A percentile compares a stretch with the other conserved stretches of the same genome.
These are phyloP conservation scores for Spongispora temasekensis DNA, from an alignment of 1,284 basidiomycete species.

Conservation along the genomic window DNA sequence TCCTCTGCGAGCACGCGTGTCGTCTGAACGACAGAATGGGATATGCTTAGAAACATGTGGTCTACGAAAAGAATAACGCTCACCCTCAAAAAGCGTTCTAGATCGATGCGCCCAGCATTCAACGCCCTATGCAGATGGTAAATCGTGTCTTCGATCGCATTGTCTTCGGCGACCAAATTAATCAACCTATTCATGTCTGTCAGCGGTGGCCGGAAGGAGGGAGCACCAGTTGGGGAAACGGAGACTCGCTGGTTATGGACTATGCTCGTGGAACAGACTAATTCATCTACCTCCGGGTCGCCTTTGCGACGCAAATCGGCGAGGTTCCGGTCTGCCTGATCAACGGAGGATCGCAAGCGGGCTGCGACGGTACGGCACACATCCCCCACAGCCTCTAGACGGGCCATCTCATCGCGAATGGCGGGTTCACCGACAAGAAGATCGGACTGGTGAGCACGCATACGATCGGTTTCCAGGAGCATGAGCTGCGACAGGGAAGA, in stretches of 20 bases:
- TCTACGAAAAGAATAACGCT: conserved; percentile 32
- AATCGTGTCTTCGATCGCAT: conserved; percentile 96
- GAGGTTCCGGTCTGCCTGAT: conserved; percentile 67
- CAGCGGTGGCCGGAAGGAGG: conserved; percentile 11
- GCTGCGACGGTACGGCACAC: conserved; percentile 83
- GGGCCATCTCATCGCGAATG: conserved; percentile 92
- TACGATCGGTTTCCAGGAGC: conserved; percentile 68
- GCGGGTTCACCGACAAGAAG: conserved; percentile 89
- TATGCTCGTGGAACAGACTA: conserved; percentile 92
- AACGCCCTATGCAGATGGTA: conserved; percentile 96
- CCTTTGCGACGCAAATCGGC: conserved; percentile 71
- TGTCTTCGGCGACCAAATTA: conserved; percentile 97
- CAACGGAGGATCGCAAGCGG: conserved; percentile 64
- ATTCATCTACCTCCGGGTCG: conserved; percentile 87
- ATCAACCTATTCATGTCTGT: conserved; percentile 65
- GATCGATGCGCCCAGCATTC: conserved; percentile 88
- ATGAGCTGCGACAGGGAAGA: conserved; percentile 66
- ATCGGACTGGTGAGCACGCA: conserved; percentile 81
- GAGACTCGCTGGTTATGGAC: conserved; percentile 90
- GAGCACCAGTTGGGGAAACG: conserved; percentile 5
- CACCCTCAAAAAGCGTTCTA: conserved; percentile 90
- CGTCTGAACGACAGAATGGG: conserved; percentile 51
- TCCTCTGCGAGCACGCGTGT: conserved; percentile 89
- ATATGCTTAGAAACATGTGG: conserved; percentile 29
- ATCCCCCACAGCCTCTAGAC: conserved; percentile 92